These are phyloP conservation scores for Talaromyces sp. DNA, from an alignment of 2,329 filamentous ascomycete species.

Conservation along the genomic window DNA sequence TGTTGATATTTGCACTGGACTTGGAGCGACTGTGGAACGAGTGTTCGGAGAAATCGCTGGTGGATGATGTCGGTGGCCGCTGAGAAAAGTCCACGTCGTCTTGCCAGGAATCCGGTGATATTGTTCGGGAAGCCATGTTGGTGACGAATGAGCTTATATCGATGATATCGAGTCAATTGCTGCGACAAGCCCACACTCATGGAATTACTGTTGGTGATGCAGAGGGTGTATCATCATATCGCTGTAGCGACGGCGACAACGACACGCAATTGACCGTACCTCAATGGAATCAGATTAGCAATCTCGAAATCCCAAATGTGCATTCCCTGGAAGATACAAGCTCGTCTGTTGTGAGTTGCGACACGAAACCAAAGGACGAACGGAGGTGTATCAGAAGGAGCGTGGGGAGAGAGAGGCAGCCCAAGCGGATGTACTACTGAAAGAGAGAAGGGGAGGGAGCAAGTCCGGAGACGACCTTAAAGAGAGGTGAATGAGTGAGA, in stretches of 20 bases:
- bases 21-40: conserved; percentile 34
- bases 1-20: conserved; percentile 35
- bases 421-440: background rate
- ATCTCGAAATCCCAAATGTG: background rate
- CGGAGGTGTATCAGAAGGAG: background rate
- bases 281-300: background rate
- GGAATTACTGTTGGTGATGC: background rate
- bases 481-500: background rate
- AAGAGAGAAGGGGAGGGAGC: background rate
- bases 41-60: conserved; percentile 34
- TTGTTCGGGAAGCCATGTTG: conserved; percentile 10
- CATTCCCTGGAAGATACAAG: background rate
- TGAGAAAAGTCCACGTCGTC: conserved; percentile 29
- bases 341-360: background rate
- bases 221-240: conserved; percentile 5
- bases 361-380: background rate
- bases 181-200: background rate
- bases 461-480: background rate
- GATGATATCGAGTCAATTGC: background rate
- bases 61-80: conserved; percentile 31
- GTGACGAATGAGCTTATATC: background rate
- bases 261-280: background rate
- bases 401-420: background rate
- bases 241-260: background rate
- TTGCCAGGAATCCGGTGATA: conserved; percentile 18